Evolutionary conservation across 768 basidiomycete species (phyloP).

Genomic region (Brasilioporus rufonigricans): DNA sequence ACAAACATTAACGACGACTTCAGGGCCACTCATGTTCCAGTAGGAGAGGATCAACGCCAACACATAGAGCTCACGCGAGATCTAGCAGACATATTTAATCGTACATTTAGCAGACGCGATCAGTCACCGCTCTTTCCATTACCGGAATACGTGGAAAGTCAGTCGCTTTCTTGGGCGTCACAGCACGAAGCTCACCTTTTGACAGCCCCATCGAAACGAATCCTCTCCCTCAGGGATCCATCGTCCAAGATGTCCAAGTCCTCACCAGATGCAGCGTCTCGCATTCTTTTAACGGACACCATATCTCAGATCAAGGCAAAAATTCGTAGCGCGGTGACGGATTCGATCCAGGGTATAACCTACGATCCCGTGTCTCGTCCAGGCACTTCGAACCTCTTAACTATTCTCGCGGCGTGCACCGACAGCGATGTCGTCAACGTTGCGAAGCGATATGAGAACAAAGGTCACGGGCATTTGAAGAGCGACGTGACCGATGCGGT

Average conservation of each 20-base stretch:
- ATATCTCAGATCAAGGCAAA: conserved; percentile 60
- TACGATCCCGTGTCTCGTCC: conserved; percentile 82
- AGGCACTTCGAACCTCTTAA: conserved; percentile 64
- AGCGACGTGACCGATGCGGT: conserved; percentile 71
- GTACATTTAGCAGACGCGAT: conserved; percentile 45
- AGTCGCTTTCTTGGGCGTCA: conserved; percentile 25
- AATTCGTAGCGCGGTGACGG: conserved; percentile 81
- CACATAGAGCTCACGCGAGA: conserved; percentile 89
- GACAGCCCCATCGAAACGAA: conserved; percentile 73
- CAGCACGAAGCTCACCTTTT: background rate
- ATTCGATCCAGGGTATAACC: conserved; percentile 70
- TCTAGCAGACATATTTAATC: conserved; percentile 81
- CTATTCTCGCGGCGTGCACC: conserved; percentile 74
- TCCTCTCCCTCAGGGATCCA: conserved; percentile 86
- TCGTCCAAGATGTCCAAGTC: conserved; percentile 96
- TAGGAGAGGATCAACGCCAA: conserved; percentile 95
- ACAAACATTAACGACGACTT: background rate
- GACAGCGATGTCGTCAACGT: conserved; percentile 43
- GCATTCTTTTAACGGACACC: conserved; percentile 84
- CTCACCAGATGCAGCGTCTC: conserved; percentile 69
- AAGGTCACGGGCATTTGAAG: conserved; percentile 71
- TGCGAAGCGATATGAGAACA: conserved; percentile 49
- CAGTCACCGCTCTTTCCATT: conserved; percentile 60
- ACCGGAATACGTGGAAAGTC: conserved; percentile 74
- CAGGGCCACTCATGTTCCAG: conserved; percentile 91